phyloP scores from a whole-genome alignment of 2,329 filamentous ascomycete species.

The Calonectria leucothoes region DNA sequence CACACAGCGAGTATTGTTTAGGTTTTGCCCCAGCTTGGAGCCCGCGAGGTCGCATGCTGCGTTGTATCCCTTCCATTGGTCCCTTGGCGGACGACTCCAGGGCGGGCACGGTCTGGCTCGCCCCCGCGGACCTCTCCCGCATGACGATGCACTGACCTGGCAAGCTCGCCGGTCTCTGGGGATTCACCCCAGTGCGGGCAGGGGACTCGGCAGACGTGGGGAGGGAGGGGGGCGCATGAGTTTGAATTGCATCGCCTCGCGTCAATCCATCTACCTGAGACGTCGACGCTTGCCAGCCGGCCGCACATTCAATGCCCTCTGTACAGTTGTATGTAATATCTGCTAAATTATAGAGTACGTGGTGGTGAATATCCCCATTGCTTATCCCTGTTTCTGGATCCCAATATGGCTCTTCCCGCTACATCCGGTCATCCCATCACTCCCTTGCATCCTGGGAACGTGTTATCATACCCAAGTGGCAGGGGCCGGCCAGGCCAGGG shows the following conservation, averaged over 20 bases:
- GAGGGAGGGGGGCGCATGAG: slow-evolving; percentile 11
- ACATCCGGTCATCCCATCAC: not conserved
- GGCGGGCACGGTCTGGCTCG: slow-evolving; percentile 5
- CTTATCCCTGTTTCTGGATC: not conserved
- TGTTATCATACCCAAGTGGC: not conserved
- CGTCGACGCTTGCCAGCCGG: not conserved
- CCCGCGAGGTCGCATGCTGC: not conserved
- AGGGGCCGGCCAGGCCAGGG: not conserved
- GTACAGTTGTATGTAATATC: not conserved
- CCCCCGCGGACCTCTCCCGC: slow-evolving; percentile 18
- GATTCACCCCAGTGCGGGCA: not conserved
- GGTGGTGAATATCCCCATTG: not conserved
- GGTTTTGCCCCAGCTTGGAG: not conserved
- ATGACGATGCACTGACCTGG: slow-evolving; percentile 15
- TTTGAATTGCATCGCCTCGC: slow-evolving; percentile 4
- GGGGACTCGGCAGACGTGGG: not conserved
- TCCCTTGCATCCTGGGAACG: not conserved
- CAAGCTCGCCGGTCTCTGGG: not conserved
- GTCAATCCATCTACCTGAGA: slow-evolving; percentile 25
- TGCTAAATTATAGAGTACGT: not conserved
- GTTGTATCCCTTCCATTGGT: not conserved
- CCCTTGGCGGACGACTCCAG: not conserved
- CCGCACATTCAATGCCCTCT: not conserved
- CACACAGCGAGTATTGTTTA: not conserved
- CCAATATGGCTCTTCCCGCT: slow-evolving; percentile 5